These are phyloP conservation scores for Simplicillium sp. DNA, from an alignment of 2,329 filamentous ascomycete genomes.

Conservation along the genomic window DNA sequence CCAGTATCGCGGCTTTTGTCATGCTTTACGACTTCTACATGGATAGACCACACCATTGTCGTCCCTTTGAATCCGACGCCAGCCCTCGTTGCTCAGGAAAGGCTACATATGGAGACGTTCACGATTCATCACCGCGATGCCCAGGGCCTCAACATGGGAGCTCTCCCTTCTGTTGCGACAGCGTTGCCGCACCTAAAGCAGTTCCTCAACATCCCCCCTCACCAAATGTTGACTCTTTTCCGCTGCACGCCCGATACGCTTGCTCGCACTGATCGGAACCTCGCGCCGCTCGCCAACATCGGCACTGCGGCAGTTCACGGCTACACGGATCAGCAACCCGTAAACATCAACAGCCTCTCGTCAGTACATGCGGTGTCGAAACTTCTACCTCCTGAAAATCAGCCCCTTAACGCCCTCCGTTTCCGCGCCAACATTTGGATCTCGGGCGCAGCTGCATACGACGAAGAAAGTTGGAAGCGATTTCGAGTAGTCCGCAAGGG, in stretches of 20 bases:
- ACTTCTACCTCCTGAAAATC: constrained; percentile 7
- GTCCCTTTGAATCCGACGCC: constrained; percentile 2
- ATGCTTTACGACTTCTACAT: no score
- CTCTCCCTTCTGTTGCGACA: constrained; percentile 6
- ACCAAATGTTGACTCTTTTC: constrained; percentile 7
- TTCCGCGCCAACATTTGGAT: constrained; percentile 13
- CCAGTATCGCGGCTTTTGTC: no score
- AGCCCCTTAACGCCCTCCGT: constrained; percentile 9
- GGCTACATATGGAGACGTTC: constrained; percentile 5
- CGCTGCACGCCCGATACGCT: constrained; percentile 8
- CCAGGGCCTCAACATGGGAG: constrained; percentile 7
- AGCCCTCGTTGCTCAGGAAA: no score
- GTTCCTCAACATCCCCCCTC: constrained; percentile 5
- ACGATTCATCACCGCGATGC: constrained; percentile 10
- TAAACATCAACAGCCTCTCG: constrained; percentile 11
- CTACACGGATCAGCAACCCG: constrained; percentile 12
- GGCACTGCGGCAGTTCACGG: constrained; percentile 11
- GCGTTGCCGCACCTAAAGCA: constrained; percentile 9
- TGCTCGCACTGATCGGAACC: constrained; percentile 7
- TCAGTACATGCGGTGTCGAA: constrained; percentile 11
- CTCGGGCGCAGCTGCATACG: constrained; percentile 7
- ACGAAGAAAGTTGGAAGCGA: constrained; percentile 10
- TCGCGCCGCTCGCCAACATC: constrained; percentile 10
- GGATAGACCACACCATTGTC: constrained; percentile 1
- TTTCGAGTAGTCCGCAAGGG: constrained; percentile 8